Percentiles rank a stretch among this genome's conserved stretches.
phyloP scores from a whole-genome alignment of 345 rosid genomes.

The Boechera retrofracta region DNA sequence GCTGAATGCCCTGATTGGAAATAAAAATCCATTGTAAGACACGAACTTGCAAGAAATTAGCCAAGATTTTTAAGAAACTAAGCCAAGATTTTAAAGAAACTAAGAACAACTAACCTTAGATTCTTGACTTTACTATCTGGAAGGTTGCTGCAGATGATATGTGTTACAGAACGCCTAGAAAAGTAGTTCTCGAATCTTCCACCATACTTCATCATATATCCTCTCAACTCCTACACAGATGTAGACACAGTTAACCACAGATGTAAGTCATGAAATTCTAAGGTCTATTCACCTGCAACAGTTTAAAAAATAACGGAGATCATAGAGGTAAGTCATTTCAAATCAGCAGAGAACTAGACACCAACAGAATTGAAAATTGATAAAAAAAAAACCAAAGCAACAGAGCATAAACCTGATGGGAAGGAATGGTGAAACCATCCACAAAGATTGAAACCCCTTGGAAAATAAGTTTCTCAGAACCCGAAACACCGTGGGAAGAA shows the following conservation, averaged over 20 bases:
- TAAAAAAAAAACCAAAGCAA: background rate
- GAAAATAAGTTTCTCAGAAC: slow-evolving; percentile 62
- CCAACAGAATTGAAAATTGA: background rate
- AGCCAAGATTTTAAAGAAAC: background rate
- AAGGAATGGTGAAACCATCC: slow-evolving; percentile 91
- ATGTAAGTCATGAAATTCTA: background rate
- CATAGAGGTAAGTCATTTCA: background rate
- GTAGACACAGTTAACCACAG: slow-evolving; percentile 6
- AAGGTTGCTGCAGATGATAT: slow-evolving; percentile 92
- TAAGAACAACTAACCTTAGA: slow-evolving; percentile 58
- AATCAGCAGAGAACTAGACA: background rate
- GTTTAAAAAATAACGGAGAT: background rate
- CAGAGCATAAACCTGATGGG: slow-evolving; percentile 70
- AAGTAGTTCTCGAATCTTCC: slow-evolving; percentile 88
- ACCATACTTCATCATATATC: slow-evolving; percentile 74
- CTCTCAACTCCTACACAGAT: slow-evolving; percentile 67
- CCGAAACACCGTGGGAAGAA: slow-evolving; percentile 49
- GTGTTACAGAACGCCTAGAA: slow-evolving; percentile 79
- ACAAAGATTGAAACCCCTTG: slow-evolving; percentile 90
- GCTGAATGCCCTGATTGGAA: slow-evolving; percentile 77
- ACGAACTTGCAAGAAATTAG: background rate
- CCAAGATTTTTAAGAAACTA: background rate
- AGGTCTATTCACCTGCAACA: background rate
- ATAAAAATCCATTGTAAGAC: slow-evolving; percentile 14
- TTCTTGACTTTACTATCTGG: slow-evolving; percentile 87